Percentiles rank a stretch among this genome's conserved stretches.
phyloP scores from a whole-genome alignment of 495 filamentous ascomycete genomes.

The Aspergillus bertholletiae region DNA sequence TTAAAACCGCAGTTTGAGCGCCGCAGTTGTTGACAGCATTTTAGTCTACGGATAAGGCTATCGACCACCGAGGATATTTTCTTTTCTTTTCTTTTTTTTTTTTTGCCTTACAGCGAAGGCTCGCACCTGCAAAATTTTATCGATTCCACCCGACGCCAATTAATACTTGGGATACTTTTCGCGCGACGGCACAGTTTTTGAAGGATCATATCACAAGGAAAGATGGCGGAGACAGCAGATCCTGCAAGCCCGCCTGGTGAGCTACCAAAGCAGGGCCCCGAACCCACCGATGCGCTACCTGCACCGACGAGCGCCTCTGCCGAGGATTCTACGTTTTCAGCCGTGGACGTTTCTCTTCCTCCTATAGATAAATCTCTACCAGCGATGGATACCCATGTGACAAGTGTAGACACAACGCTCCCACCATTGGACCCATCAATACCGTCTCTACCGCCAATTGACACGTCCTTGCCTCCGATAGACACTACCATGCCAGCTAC shows the following conservation, averaged over 20 bases:
- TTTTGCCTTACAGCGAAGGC: neutral
- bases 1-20: constrained; percentile 6
- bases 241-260: constrained; percentile 28
- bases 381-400: constrained; percentile 23
- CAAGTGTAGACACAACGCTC: constrained; percentile 21
- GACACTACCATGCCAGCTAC: constrained; percentile 33
- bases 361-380: constrained; percentile 39
- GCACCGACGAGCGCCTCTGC: constrained; percentile 17
- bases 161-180: neutral
- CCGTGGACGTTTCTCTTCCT: constrained; percentile 30
- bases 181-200: neutral
- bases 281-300: constrained; percentile 16
- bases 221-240: constrained; percentile 38
- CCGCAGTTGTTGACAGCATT: neutral
- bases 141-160: neutral
- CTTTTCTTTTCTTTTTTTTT: neutral
- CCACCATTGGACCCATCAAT: constrained; percentile 32
- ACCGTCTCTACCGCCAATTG: constrained; percentile 24
- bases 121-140: neutral
- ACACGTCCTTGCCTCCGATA: constrained; percentile 29
- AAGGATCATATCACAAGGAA: constrained; percentile 3
- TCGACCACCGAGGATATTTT: neutral
- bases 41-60: neutral
- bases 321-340: constrained; percentile 18
- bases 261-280: constrained; percentile 20